Conservation (phyloP, 2,329 filamentous ascomycete species). For the Chalara sp. region DNA sequence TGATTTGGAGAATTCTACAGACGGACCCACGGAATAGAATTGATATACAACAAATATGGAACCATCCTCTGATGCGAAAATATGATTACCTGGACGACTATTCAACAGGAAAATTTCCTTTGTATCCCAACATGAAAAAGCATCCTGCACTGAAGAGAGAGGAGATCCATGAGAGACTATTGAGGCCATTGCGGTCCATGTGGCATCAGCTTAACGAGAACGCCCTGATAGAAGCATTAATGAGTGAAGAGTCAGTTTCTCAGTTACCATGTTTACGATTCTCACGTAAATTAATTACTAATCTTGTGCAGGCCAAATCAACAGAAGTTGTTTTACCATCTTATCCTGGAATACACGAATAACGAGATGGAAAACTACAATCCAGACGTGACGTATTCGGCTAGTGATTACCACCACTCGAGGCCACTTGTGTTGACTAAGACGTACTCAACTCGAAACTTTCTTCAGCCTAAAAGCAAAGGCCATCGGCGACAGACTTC, state of each 20-base stretch:
- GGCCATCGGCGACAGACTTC: conserved; percentile 49
- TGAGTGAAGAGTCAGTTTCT: conserved; percentile 51
- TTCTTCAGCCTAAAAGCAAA: conserved; percentile 39
- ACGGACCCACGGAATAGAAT: conserved; percentile 75
- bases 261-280: background rate
- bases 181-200: conserved; percentile 80
- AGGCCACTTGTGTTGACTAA: conserved; percentile 51
- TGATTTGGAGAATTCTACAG: conserved; percentile 74
- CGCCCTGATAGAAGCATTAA: conserved; percentile 62
- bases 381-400: conserved; percentile 71
- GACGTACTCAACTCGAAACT: conserved; percentile 55
- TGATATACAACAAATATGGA: conserved; percentile 74
- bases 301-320: conserved; percentile 60
- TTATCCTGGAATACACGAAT: conserved; percentile 75
- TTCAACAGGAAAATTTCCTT: conserved; percentile 33
- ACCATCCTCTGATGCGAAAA: conserved; percentile 77
- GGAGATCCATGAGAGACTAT: conserved; percentile 73
- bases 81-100: conserved; percentile 68
- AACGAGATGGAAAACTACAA: conserved; percentile 84
- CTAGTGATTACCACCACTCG: conserved; percentile 86
- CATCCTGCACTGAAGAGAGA: conserved; percentile 51
- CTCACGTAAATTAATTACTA: background rate
- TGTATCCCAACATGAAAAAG: conserved; percentile 49
- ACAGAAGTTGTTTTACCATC: conserved; percentile 87
- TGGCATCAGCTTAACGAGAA: conserved; percentile 83